A percentile compares a stretch with the other conserved stretches of the same genome.
Conservation (phyloP, 2,329 filamentous ascomycete species). For the Coleophoma crateriformis region DNA sequence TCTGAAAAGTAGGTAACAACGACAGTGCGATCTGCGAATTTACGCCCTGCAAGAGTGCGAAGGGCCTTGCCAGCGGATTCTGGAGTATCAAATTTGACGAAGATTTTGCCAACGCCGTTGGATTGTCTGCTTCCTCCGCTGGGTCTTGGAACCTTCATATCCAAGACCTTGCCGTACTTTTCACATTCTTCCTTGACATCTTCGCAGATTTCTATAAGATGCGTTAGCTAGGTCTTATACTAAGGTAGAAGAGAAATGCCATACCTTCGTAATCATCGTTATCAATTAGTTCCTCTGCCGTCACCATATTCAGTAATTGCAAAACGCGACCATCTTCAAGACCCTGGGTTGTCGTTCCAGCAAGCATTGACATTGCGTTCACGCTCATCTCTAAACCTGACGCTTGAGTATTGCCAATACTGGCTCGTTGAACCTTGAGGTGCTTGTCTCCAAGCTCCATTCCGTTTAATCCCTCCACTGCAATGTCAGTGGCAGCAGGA, state of each 20-base stretch:
- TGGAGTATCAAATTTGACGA: slow-evolving; percentile 79
- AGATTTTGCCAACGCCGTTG: slow-evolving; percentile 94
- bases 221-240: slow-evolving; percentile 28
- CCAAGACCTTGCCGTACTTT: slow-evolving; percentile 80
- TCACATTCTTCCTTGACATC: slow-evolving; percentile 89
- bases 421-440: slow-evolving; percentile 82
- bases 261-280: slow-evolving; percentile 91
- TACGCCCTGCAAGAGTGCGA: slow-evolving; percentile 84
- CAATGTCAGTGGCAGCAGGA: slow-evolving; percentile 68
- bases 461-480: slow-evolving; percentile 84
- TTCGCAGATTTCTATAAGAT: slow-evolving; percentile 78
- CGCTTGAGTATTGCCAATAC: slow-evolving; percentile 90
- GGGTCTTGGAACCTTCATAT: slow-evolving; percentile 91
- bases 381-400: slow-evolving; percentile 91
- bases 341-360: slow-evolving; percentile 76
- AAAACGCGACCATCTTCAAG: slow-evolving; percentile 78
- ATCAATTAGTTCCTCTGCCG: slow-evolving; percentile 88
- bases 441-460: slow-evolving; percentile 88
- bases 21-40: slow-evolving; percentile 94
- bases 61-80: slow-evolving; percentile 81
- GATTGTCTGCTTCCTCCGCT: slow-evolving; percentile 77
- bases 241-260: slow-evolving; percentile 11
- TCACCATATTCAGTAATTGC: slow-evolving; percentile 98
- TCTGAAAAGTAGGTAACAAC: slow-evolving; percentile 96
- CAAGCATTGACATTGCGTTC: slow-evolving; percentile 96